These are phyloP conservation scores for Thraustochytrium sp. DNA, from an alignment of 352 stramenopile species.

Conservation along the genomic window DNA sequence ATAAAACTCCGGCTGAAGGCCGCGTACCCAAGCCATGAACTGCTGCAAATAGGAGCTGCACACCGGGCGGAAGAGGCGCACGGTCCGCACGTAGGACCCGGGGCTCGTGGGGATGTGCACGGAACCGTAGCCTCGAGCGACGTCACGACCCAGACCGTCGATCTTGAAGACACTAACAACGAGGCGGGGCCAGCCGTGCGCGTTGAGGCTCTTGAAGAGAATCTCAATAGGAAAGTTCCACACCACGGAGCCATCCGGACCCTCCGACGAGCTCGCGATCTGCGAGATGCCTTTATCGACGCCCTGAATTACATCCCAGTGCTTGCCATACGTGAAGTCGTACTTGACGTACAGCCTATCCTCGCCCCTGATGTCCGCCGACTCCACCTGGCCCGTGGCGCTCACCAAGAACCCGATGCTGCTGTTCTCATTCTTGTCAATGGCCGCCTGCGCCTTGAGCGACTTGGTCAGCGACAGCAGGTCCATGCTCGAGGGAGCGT, in stretches of 20 bases:
- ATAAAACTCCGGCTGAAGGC: conserved; percentile 79
- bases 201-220: conserved; percentile 89
- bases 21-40: conserved; percentile 75
- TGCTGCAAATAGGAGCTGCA: conserved; percentile 74
- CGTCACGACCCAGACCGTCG: conserved; percentile 77
- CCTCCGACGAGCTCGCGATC: conserved; percentile 9
- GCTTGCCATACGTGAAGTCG: conserved; percentile 74
- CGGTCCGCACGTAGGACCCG: conserved; percentile 60
- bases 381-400: conserved; percentile 27
- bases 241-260: conserved; percentile 56
- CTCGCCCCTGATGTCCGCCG: conserved; percentile 61
- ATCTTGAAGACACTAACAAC: conserved; percentile 77
- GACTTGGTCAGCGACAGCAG: conserved; percentile 27
- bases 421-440: conserved; percentile 33
- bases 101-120: conserved; percentile 67
- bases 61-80: conserved; percentile 78
- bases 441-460: conserved; percentile 34
- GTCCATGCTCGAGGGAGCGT: neutral
- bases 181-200: conserved; percentile 85
- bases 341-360: conserved; percentile 87
- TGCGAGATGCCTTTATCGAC: conserved; percentile 51
- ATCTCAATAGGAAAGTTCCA: conserved; percentile 93
- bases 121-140: conserved; percentile 81
- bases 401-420: conserved; percentile 19
- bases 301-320: conserved; percentile 82